Conservation (phyloP, 805 yeast genomes). For the Ogataea neopini region DNA sequence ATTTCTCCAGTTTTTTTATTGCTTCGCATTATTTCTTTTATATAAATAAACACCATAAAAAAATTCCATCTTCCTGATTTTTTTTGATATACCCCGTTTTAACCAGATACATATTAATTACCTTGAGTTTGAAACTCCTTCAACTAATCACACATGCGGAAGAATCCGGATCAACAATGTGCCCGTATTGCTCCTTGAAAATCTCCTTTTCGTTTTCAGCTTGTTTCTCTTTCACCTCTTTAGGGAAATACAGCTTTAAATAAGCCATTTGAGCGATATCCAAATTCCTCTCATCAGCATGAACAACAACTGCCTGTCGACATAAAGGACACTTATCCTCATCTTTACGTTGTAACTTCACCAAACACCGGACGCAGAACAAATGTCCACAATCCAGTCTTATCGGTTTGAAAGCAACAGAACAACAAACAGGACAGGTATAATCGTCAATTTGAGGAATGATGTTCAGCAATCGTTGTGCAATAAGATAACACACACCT, state of each 20-base stretch:
- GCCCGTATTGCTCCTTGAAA: slow-evolving; percentile 43
- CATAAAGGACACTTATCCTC: slow-evolving; percentile 72
- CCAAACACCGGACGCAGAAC: slow-evolving; percentile 72
- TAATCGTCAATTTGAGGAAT: slow-evolving; percentile 78
- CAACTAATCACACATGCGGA: slow-evolving; percentile 31
- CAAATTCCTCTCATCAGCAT: slow-evolving; percentile 61
- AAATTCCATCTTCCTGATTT: not conserved
- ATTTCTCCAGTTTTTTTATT: not conserved
- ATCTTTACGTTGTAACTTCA: slow-evolving; percentile 59
- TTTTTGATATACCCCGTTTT: not conserved
- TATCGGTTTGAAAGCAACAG: slow-evolving; percentile 72
- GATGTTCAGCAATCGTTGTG: slow-evolving; percentile 52
- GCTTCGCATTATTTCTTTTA: not conserved
- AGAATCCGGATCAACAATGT: slow-evolving; percentile 30
- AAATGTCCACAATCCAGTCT: slow-evolving; percentile 63
- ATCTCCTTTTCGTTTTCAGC: slow-evolving; percentile 52
- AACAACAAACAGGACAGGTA: slow-evolving; percentile 70
- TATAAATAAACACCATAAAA: not conserved
- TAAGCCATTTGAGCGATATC: slow-evolving; percentile 54
- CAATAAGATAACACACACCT: slow-evolving; percentile 55
- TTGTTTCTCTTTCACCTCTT: slow-evolving; percentile 63
- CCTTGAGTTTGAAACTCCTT: not conserved
- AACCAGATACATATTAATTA: not conserved
- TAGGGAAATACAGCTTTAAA: slow-evolving; percentile 63
- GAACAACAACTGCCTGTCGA: slow-evolving; percentile 50